Evolutionary conservation across 1,284 basidiomycete genomes (phyloP).

Genomic region (Leucoagaricus sp.): DNA sequence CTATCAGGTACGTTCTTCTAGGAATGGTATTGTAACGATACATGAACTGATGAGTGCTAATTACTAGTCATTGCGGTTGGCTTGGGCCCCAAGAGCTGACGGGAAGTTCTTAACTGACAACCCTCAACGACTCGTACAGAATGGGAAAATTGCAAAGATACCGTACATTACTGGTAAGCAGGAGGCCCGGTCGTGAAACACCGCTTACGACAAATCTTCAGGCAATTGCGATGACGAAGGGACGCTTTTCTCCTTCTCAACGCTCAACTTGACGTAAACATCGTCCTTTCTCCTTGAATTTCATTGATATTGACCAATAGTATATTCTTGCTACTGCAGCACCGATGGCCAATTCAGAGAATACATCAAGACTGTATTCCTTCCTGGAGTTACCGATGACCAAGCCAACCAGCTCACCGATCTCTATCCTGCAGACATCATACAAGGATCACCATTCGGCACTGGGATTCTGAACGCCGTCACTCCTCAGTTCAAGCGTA

Average conservation of each 20-base stretch:
- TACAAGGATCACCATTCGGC: slow-evolving; percentile 30
- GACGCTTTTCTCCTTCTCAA: slow-evolving; percentile 47
- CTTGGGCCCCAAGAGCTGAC: slow-evolving; percentile 53
- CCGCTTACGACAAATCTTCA: slow-evolving; percentile 13
- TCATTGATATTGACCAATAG: too few relatives aligned
- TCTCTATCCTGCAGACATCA: slow-evolving; percentile 25
- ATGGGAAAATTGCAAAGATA: slow-evolving; percentile 25
- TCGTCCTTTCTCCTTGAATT: too few relatives aligned
- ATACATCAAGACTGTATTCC: slow-evolving; percentile 24
- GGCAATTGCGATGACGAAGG: slow-evolving; percentile 56
- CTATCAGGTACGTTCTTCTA: too few relatives aligned
- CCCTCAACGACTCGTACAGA: slow-evolving; percentile 33
- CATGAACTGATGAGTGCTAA: too few relatives aligned
- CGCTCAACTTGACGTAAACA: slow-evolving; percentile 44
- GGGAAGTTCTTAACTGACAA: slow-evolving; percentile 47
- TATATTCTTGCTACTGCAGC: too few relatives aligned
- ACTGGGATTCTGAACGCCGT: slow-evolving; percentile 23
- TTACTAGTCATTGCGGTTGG: slow-evolving; percentile 36
- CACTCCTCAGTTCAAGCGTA: slow-evolving; percentile 49
- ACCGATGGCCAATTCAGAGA: slow-evolving; percentile 25
- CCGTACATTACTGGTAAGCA: slow-evolving; percentile 24
- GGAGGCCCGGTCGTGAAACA: too few relatives aligned
- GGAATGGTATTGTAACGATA: too few relatives aligned
- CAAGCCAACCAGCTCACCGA: slow-evolving; percentile 25
- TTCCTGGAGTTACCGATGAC: slow-evolving; percentile 20